Base-by-base conservation (phyloP, 306 rosid species). In the Carpinus fangiana region DNA sequence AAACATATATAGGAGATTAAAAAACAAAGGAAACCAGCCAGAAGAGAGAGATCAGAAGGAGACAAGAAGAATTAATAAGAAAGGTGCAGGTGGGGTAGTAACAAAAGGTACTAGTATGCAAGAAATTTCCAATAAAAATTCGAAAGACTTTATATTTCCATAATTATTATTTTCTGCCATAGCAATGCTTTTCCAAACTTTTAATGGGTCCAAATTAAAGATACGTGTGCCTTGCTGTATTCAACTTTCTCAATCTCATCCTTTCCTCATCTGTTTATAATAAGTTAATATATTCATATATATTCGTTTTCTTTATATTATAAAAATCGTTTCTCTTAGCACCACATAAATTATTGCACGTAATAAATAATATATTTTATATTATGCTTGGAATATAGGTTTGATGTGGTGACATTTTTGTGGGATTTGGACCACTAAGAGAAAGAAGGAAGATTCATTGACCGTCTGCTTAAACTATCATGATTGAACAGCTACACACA, bases 161-260 rank as follows among this genome's bases (percentile, higher is more conserved):
- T 54, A 51, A 62, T 54, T 75, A 66, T 65, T 56, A 23, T 23
- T 34, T 41, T 66, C 66, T 62, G 68, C 84, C 74, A 18, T 72
- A 76, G 76, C 50, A 82, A 61, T 75, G 76, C 36, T 66, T 82
- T 69, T 74, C 50, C 38, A 71, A 80, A 69, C 56, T 70, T 61
- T 76, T 54, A 68, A 88, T 76, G 89, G 84, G 84, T 78, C 86
- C 86, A 47, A n/a, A n/a, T n/a, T n/a, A n/a, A 78, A 73, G 82
- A 80, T 71, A 72, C 74, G 80, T 75, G 88, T 75, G 88, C 80
- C 78, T 72, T 47, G 89, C 84, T 82, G 87, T 86, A 78, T 68
- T 69, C 89, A 76, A 77, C 79, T 74, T 75, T 70, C 73, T 23
- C 73, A 12, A 67, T 68, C 53, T 20, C 73, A 78, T 45, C 60